These are phyloP conservation scores for Pholiota microspora DNA, from an alignment of 768 basidiomycete genomes.

Conservation along the genomic window DNA sequence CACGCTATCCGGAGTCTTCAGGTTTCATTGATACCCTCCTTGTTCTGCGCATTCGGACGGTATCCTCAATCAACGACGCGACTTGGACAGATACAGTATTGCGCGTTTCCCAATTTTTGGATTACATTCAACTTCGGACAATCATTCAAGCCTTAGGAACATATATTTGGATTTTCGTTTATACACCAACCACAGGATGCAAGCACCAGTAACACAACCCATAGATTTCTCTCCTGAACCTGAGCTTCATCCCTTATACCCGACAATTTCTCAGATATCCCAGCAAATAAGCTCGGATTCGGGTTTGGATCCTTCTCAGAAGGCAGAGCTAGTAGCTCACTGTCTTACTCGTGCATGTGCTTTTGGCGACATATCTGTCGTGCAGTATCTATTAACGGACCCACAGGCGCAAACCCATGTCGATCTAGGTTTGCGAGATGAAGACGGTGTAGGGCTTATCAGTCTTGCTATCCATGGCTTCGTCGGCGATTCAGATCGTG, in stretches of 20 bases:
- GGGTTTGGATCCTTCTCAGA: slow-evolving; percentile 67
- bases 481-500: slow-evolving; percentile 75
- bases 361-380: slow-evolving; percentile 71
- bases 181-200: slow-evolving; percentile 13
- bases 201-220: slow-evolving; percentile 22
- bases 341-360: slow-evolving; percentile 72
- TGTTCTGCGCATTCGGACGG: not conserved
- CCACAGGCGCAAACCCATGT: slow-evolving; percentile 61
- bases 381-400: slow-evolving; percentile 72
- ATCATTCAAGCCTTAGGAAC: not conserved
- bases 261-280: slow-evolving; percentile 59
- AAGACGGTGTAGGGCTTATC: slow-evolving; percentile 82
- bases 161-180: not conserved
- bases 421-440: slow-evolving; percentile 73
- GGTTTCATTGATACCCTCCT: not conserved
- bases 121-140: not conserved
- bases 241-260: slow-evolving; percentile 78
- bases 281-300: slow-evolving; percentile 64
- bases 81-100: not conserved
- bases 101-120: not conserved
- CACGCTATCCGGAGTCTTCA: not conserved
- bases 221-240: slow-evolving; percentile 71
- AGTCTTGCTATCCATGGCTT: slow-evolving; percentile 80
- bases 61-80: slow-evolving; percentile 2
- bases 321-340: slow-evolving; percentile 68